Evolutionary conservation across 305 asterid species (phyloP).

Genomic region (Plantago coronopus): DNA sequence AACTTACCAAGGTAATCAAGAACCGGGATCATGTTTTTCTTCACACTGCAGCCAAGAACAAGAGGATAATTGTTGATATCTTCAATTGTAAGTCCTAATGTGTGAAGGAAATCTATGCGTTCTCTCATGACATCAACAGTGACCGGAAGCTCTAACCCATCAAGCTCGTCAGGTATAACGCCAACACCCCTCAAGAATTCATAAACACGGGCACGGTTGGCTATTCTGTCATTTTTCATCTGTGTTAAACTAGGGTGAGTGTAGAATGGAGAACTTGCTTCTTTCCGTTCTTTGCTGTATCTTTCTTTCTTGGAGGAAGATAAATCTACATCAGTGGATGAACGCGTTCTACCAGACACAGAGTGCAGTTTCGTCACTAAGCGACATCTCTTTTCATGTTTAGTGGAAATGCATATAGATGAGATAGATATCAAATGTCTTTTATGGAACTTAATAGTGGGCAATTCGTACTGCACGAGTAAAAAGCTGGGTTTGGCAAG

Average conservation of each 20-base stretch:
- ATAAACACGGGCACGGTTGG: slow-evolving; percentile 70
- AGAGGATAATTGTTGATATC: slow-evolving; percentile 95
- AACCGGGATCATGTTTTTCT: slow-evolving; percentile 95
- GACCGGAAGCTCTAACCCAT: slow-evolving; percentile 92
- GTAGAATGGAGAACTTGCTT: slow-evolving; percentile 52
- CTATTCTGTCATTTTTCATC: slow-evolving; percentile 71
- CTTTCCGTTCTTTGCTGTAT: slow-evolving; percentile 29
- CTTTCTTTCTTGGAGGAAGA: slow-evolving; percentile 34
- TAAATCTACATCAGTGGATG: slow-evolving; percentile 28
- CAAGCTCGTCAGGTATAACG: slow-evolving; percentile 85
- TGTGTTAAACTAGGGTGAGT: slow-evolving; percentile 76
- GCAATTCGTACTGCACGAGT: slow-evolving; percentile 53
- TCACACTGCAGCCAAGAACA: slow-evolving; percentile 96
- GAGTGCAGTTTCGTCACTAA: slow-evolving; percentile 43
- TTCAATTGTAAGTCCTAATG: slow-evolving; percentile 72
- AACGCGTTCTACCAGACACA: slow-evolving; percentile 37
- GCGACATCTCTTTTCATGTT: slow-evolving; percentile 30
- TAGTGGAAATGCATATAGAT: slow-evolving; percentile 34
- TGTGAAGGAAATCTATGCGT: slow-evolving; percentile 86
- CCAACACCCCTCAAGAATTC: slow-evolving; percentile 77
- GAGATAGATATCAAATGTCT: slow-evolving; percentile 35
- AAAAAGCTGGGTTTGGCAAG: slow-evolving; percentile 54
- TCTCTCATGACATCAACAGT: slow-evolving; percentile 91
- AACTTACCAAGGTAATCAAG: slow-evolving; percentile 91
- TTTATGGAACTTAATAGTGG: slow-evolving; percentile 38